A percentile compares a stretch with the other conserved stretches of the same genome.
Conservation (phyloP, 2,329 filamentous ascomycete genomes). For the Xylaria sp. region DNA sequence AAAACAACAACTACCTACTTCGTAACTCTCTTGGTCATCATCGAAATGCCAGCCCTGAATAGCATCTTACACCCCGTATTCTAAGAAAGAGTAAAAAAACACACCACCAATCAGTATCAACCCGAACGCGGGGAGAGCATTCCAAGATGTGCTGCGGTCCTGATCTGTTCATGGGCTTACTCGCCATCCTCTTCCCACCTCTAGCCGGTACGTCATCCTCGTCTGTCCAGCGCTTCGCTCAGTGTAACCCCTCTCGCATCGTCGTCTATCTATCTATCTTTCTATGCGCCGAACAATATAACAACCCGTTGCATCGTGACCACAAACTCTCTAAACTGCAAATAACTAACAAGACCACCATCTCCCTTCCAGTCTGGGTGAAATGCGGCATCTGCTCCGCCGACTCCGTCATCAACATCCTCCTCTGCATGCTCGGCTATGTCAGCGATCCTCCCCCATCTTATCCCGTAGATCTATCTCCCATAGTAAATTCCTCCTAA, state of each 20-base stretch:
- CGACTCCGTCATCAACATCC: conserved; percentile 91
- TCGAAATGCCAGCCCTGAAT: no score
- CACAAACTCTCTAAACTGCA: not conserved
- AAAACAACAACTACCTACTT: no score
- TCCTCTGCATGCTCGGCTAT: conserved; percentile 73
- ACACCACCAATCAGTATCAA: no score
- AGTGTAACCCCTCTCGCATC: not conserved
- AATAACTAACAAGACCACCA: conserved; percentile 28
- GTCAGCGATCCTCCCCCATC: conserved; percentile 35
- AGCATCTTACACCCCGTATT: no score
- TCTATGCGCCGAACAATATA: not conserved
- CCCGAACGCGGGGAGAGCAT: not conserved
- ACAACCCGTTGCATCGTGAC: not conserved
- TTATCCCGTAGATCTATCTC: conserved; percentile 23
- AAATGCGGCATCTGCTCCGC: conserved; percentile 89
- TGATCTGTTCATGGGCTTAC: conserved; percentile 58
- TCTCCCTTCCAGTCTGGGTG: conserved; percentile 70
- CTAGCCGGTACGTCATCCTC: conserved; percentile 51
- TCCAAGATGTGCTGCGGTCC: conserved; percentile 53
- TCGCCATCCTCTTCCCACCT: conserved; percentile 62
- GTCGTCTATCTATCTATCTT: not conserved
- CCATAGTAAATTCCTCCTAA: not conserved
- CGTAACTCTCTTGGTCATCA: no score
- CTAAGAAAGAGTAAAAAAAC: no score
- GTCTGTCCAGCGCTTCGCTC: not conserved